Conservation (phyloP, 208 protist genomes). For the Phytomonas sp. region DNA sequence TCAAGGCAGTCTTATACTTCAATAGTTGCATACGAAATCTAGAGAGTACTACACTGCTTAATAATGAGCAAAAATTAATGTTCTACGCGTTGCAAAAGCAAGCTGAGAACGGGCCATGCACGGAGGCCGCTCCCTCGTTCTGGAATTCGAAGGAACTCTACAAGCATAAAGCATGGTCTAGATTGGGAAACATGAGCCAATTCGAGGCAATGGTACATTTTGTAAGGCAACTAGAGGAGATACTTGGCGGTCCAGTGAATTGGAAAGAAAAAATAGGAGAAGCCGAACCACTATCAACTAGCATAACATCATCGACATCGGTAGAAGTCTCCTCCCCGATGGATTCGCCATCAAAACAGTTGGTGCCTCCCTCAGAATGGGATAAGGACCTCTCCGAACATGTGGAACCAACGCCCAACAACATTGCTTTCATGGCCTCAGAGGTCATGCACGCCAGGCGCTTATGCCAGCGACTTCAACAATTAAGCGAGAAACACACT, state of each 20-base stretch:
- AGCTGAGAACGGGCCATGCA: conserved; percentile 61
- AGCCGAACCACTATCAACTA: neutral
- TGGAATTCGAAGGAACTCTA: conserved; percentile 53
- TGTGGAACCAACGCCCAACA: conserved; percentile 24
- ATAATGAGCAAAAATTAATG: conserved; percentile 47
- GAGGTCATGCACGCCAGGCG: conserved; percentile 43
- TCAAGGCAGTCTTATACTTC: conserved; percentile 45
- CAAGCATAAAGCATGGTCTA: conserved; percentile 71
- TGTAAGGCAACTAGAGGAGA: conserved; percentile 41
- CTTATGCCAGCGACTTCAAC: neutral
- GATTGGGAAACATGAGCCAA: conserved; percentile 44
- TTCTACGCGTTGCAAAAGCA: conserved; percentile 75
- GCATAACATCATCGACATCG: neutral
- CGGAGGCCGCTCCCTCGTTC: conserved; percentile 35
- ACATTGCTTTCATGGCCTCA: conserved; percentile 35
- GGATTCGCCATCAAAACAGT: neutral
- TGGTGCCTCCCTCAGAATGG: conserved; percentile 10
- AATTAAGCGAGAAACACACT: neutral
- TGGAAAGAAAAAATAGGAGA: conserved; percentile 4
- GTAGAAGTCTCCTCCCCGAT: neutral
- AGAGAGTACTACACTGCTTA: conserved; percentile 29
- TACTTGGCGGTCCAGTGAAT: conserved; percentile 5
- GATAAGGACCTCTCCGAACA: conserved; percentile 45
- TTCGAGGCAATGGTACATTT: conserved; percentile 87
- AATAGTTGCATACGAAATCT: conserved; percentile 50